These are phyloP conservation scores for Phialophora tarda DNA, from an alignment of 2,329 filamentous ascomycete genomes.

Conservation along the genomic window DNA sequence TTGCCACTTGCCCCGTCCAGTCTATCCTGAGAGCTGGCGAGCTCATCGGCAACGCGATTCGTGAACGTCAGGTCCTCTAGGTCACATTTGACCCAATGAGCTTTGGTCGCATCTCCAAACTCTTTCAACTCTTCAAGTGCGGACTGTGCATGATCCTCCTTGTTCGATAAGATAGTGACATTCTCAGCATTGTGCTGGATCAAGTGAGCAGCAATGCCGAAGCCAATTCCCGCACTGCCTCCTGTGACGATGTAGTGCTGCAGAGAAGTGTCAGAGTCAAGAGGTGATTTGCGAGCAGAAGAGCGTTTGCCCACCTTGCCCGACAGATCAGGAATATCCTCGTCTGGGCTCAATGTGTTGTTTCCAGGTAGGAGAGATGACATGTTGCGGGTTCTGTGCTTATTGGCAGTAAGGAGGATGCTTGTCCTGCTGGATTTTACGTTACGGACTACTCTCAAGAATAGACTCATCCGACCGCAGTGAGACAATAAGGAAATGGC, in stretches of 20 bases:
- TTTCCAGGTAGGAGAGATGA: slow-evolving; percentile 5
- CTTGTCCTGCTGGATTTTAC: neutral
- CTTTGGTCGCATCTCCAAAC: slow-evolving; percentile 53
- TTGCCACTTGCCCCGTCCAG: slow-evolving; percentile 49
- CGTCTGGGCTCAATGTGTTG: slow-evolving; percentile 43
- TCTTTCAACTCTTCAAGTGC: slow-evolving; percentile 51
- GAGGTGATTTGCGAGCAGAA: neutral
- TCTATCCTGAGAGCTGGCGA: slow-evolving; percentile 50
- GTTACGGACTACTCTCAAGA: neutral
- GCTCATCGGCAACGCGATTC: slow-evolving; percentile 52
- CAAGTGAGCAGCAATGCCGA: slow-evolving; percentile 59
- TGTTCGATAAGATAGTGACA: slow-evolving; percentile 57
- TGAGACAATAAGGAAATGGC: neutral
- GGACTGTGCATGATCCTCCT: slow-evolving; percentile 55
- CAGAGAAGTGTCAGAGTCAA: neutral
- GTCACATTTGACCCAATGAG: slow-evolving; percentile 55
- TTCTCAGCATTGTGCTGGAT: slow-evolving; percentile 56
- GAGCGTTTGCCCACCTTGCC: slow-evolving; percentile 45
- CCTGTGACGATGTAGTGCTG: slow-evolving; percentile 56
- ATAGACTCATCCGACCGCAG: neutral
- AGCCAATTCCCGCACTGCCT: slow-evolving; percentile 59
- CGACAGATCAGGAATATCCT: slow-evolving; percentile 49
- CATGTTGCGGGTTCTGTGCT: neutral
- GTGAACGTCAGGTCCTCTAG: slow-evolving; percentile 55
- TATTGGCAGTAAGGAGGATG: neutral